Evolutionary conservation across 305 asterid species (phyloP).

Genomic region (Salvia sclarea): DNA sequence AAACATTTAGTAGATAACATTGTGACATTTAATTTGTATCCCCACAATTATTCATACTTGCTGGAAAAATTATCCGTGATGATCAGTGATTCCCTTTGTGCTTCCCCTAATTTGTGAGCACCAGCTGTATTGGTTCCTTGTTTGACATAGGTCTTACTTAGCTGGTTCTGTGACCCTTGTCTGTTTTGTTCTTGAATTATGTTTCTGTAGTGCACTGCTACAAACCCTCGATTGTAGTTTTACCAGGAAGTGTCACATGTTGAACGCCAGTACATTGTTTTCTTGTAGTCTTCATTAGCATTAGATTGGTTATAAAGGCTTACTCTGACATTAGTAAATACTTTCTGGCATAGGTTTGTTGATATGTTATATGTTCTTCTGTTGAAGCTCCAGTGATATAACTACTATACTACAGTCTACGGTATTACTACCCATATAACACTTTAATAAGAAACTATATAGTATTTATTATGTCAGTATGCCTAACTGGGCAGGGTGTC

Average conservation of each 20-base stretch:
- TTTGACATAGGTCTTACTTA: background rate
- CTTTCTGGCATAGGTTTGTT: slow-evolving; percentile 5
- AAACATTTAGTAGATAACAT: slow-evolving; percentile 6
- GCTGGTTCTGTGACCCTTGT: background rate
- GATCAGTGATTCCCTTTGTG: background rate
- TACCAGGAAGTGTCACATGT: background rate
- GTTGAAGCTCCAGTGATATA: slow-evolving; percentile 14
- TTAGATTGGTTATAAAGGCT: background rate
- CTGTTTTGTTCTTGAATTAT: background rate
- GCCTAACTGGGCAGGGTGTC: background rate
- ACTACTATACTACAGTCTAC: no score
- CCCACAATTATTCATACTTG: background rate
- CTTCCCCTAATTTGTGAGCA: background rate
- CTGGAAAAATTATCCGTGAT: background rate
- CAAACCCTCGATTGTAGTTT: background rate
- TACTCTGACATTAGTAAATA: background rate
- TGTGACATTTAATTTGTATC: slow-evolving; percentile 22
- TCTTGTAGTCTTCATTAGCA: background rate
- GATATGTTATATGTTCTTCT: background rate
- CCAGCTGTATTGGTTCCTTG: background rate
- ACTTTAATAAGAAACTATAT: slow-evolving; percentile 6
- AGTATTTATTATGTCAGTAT: slow-evolving; percentile 9
- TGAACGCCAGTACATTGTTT: background rate
- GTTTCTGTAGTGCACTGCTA: background rate
- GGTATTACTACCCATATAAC: slow-evolving; percentile 1